A percentile compares a stretch with the other conserved stretches of the same genome.
phyloP scores from a whole-genome alignment of 495 filamentous ascomycete species.

The Xanthoparmelia taractica region DNA sequence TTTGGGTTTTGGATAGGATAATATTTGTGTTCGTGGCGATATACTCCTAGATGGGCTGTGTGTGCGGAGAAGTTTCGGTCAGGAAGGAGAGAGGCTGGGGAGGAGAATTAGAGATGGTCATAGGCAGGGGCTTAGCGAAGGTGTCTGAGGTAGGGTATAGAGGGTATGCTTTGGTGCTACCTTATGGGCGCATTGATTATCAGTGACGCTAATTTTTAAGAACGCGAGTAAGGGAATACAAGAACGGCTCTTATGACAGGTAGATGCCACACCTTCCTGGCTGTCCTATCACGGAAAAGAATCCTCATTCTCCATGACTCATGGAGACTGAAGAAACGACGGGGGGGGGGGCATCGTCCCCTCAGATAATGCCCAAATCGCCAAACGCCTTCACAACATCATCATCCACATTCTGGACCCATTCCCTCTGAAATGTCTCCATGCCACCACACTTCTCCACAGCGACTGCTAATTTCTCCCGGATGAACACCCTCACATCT shows the following conservation, averaged over 20 bases:
- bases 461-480: constrained; percentile 55
- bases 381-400: constrained; percentile 67
- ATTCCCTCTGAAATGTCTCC: constrained; percentile 64
- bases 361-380: constrained; percentile 42
- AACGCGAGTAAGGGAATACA: no score
- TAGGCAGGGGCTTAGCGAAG: no score
- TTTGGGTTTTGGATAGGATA: no score
- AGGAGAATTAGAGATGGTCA: no score
- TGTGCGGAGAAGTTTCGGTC: no score
- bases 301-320: not conserved
- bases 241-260: not conserved
- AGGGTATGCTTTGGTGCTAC: no score
- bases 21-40: no score
- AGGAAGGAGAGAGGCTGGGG: no score
- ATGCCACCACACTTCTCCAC: constrained; percentile 63
- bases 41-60: no score
- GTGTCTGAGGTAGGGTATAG: no score
- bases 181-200: no score
- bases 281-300: not conserved
- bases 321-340: not conserved
- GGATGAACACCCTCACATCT: constrained; percentile 62
- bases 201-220: no score
- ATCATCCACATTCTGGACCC: constrained; percentile 79
- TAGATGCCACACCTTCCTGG: not conserved
- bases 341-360: not conserved